Evolutionary conservation across 306 rosid genomes (phyloP), one percentile per base, ranked within the genome.

Genomic region (Malus orientalis): DNA sequence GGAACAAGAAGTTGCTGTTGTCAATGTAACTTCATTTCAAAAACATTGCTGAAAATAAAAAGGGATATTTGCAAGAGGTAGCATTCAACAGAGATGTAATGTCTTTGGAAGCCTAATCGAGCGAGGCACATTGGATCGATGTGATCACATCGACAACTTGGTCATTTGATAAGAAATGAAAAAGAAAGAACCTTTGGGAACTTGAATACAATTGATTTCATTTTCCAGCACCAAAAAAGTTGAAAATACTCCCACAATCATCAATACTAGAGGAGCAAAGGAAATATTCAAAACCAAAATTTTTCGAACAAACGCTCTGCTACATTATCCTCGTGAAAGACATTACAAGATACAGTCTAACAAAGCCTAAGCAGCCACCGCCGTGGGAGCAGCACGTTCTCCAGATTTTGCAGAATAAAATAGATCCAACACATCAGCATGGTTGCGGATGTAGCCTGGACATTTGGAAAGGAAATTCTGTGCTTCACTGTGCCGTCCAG

Each of bases 391-490:
- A 69, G 85, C 84, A 76, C 76, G 76, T 77, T 81, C 87, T 74
- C 38, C 86, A 51, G 91, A 63, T 71, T 85, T 83, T 76, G 54
- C 67, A 70, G 90, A 85, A 81, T 36, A 86, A 81, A 95, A 88
- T 15, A 88, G 83, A 82, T 87, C 84, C 86, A 95, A 86, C 62
- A 92, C 89, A 74, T 92, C 96, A 14, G 96, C 88, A 70, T 90
- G 83, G 71, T 89, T 84, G 14, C 97, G 91, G 49, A 92, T 88
- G 87, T 65, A 83, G 60, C 83, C 14, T 7, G 97, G 97, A 86
- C 97, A 92, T 82, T 87, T 82, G 19, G 96, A 84, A 69, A 95
- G 99, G 76, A 88, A 85, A 75, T 89, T 81, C 36, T 90, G 96
- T 22, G 97, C 96, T 77, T 87, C 96, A 22, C 33, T 81, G 29